A percentile compares a stretch with the other conserved stretches of the same genome.
Conservation (phyloP, 75 land plant genomes). For the Chamaecyparis obtusa region DNA sequence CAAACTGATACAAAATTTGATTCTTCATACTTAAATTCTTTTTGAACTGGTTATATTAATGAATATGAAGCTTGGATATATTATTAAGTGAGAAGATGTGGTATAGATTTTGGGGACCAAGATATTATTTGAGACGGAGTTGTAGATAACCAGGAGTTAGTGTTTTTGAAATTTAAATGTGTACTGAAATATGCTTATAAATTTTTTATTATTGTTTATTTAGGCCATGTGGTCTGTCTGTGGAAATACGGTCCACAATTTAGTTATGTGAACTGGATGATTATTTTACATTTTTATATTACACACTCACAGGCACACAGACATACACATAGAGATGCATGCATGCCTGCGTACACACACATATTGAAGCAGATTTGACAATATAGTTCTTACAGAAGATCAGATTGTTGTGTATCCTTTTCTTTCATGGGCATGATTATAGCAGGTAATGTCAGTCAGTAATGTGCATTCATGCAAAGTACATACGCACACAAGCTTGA, state of each 20-base stretch:
- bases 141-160: neutral
- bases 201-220: neutral
- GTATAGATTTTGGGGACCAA: neutral
- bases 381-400: neutral
- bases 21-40: neutral
- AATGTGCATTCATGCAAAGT: too few species aligned
- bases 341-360: neutral
- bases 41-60: neutral
- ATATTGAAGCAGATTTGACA: neutral
- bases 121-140: neutral
- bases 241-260: neutral
- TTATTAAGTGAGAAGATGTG: neutral
- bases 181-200: neutral
- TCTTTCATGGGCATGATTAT: neutral
- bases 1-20: neutral
- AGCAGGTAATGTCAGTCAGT: neutral
- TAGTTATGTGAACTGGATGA: neutral
- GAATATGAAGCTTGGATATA: neutral
- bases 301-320: too few species aligned
- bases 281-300: too few species aligned
- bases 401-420: neutral
- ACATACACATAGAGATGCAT: too few species aligned
- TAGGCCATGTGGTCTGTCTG: neutral
- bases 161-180: neutral
- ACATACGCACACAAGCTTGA: neutral